Percentiles rank a stretch among this genome's conserved stretches.
These are phyloP conservation scores for Geotrichum ghanense DNA, from an alignment of 805 yeast species.

Conservation along the genomic window DNA sequence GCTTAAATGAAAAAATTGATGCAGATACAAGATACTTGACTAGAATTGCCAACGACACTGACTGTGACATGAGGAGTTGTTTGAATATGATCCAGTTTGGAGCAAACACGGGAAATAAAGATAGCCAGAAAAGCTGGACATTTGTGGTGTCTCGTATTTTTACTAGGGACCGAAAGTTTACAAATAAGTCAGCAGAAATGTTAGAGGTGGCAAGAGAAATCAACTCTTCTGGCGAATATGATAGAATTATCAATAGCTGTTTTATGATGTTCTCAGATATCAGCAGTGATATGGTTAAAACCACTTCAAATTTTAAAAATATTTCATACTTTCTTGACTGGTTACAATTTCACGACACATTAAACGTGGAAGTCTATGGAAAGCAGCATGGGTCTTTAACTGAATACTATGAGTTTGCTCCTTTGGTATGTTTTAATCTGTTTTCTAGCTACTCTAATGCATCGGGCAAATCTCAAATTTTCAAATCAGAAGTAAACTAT, in stretches of 20 bases:
- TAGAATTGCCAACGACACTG: conserved; percentile 57
- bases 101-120: conserved; percentile 33
- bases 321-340: conserved; percentile 62
- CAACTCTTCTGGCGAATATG: conserved; percentile 39
- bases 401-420: conserved; percentile 44
- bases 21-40: conserved; percentile 42
- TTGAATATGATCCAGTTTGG: conserved; percentile 72
- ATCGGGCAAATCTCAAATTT: conserved; percentile 8
- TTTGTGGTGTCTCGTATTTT: conserved; percentile 52
- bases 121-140: conserved; percentile 56
- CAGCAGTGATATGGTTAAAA: conserved; percentile 41
- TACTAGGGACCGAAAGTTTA: conserved; percentile 33
- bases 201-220: conserved; percentile 35
- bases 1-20: conserved; percentile 41
- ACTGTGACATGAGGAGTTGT: conserved; percentile 79
- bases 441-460: conserved; percentile 50
- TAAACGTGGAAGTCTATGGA: conserved; percentile 30
- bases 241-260: conserved; percentile 53
- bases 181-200: conserved; percentile 38
- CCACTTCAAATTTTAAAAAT: conserved; percentile 50
- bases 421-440: conserved; percentile 48
- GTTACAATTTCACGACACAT: conserved; percentile 59
- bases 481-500: conserved; percentile 9
- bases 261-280: conserved; percentile 53
- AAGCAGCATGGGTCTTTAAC: conserved; percentile 37